Evolutionary conservation across 129 eudicot species (phyloP).

Genomic region (Glebionis coronaria): DNA sequence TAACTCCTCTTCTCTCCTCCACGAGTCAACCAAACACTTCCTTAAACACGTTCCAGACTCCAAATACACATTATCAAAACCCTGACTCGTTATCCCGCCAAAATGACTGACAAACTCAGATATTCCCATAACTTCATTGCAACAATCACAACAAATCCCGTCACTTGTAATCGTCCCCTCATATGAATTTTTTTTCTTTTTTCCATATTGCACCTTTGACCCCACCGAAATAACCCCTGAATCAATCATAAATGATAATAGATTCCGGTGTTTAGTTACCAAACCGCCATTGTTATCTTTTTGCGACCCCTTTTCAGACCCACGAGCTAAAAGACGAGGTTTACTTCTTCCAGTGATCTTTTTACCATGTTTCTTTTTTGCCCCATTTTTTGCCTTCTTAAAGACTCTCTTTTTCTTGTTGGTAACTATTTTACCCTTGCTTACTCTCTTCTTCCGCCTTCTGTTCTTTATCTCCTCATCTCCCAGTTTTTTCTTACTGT

Average conservation of each 20-base stretch:
- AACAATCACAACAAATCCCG: conserved; percentile 71
- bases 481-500: conserved; percentile 16
- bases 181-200: conserved; percentile 30
- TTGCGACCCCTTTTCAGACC: conserved; percentile 41
- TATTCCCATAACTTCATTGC: conserved; percentile 42
- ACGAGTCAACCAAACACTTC: conserved; percentile 63
- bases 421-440: conserved; percentile 10
- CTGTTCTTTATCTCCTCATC: conserved; percentile 26
- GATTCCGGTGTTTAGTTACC: conserved; percentile 47
- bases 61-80: conserved; percentile 46
- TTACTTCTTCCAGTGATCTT: conserved; percentile 24
- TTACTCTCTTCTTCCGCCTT: conserved; percentile 18
- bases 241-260: conserved; percentile 89
- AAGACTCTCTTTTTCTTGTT: conserved; percentile 24
- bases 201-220: conserved; percentile 56
- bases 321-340: conserved; percentile 60
- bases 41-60: conserved; percentile 59
- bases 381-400: conserved; percentile 28
- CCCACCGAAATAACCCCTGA: conserved; percentile 48
- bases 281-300: conserved; percentile 36
- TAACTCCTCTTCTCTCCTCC: conserved; percentile 64
- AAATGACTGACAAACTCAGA: conserved; percentile 62
- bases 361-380: conserved; percentile 30
- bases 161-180: conserved; percentile 65
- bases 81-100: conserved; percentile 39